These are phyloP conservation scores for Trichosanthes truncata DNA, from an alignment of 306 rosid genomes.

Conservation along the genomic window DNA sequence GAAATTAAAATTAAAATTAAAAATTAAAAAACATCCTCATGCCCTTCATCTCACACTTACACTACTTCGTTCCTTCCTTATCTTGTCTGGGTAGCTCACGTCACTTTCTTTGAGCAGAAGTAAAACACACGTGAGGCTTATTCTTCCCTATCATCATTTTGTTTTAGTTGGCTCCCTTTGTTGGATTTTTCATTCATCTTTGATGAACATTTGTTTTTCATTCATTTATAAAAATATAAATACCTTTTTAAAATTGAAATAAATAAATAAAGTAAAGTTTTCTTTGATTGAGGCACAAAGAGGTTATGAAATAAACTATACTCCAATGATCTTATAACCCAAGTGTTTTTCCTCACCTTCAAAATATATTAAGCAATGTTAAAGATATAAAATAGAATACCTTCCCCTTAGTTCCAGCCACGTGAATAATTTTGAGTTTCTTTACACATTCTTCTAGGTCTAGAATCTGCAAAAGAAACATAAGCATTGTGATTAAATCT, in stretches of 20 bases:
- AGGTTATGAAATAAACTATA: background rate
- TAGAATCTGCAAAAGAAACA: slow-evolving; percentile 39
- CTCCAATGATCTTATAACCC: background rate
- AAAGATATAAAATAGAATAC: slow-evolving; percentile 20
- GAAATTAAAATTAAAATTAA: background rate
- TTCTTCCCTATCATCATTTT: background rate
- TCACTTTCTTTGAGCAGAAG: background rate
- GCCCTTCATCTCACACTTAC: background rate
- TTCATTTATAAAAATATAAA: background rate
- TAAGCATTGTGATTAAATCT: background rate
- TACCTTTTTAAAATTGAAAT: background rate
- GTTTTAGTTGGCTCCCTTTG: background rate
- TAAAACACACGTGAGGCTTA: background rate
- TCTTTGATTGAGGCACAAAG: background rate
- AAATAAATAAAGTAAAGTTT: background rate
- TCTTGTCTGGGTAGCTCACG: background rate
- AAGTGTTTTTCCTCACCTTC: background rate
- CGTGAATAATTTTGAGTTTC: slow-evolving; percentile 62
- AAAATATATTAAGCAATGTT: background rate
- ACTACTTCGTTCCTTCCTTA: background rate
- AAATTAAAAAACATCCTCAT: background rate
- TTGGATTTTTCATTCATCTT: background rate
- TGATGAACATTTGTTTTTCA: background rate
- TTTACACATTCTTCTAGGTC: slow-evolving; percentile 44
- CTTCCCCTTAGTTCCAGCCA: slow-evolving; percentile 90